Evolutionary conservation across 441 rosid genomes (phyloP).

Genomic region (Capsella rubella): DNA sequence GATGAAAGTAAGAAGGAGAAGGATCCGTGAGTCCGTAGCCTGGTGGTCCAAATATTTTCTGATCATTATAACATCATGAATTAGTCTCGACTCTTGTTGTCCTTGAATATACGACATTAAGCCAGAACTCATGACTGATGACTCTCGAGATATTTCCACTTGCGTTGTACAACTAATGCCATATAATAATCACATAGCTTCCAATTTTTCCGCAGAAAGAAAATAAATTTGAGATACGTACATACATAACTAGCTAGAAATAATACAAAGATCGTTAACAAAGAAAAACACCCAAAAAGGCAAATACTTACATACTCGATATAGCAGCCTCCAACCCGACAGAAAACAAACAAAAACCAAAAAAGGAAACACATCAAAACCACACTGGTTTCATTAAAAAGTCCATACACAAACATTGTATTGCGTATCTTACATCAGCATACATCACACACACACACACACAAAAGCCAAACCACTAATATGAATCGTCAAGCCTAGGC

Average conservation of each 20-base stretch:
- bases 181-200: not conserved
- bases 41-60: no score
- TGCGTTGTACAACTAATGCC: not conserved
- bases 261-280: not conserved
- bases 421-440: not conserved
- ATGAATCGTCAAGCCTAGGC: constrained; percentile 1
- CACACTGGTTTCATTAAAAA: constrained; percentile 6
- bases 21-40: no score
- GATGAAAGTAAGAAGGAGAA: no score
- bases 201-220: not conserved
- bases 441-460: not conserved
- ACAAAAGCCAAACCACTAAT: not conserved
- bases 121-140: not conserved
- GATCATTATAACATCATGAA: not conserved
- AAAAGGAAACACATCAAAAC: not conserved
- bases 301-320: not conserved
- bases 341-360: not conserved
- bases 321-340: not conserved
- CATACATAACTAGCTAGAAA: not conserved
- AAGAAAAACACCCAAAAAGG: not conserved
- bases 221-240: not conserved
- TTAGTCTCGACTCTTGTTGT: not conserved
- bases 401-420: constrained; percentile 3
- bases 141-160: no score
- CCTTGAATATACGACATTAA: not conserved